Conservation (phyloP, 331 rosid species). For the Pyrus hybrid region DNA sequence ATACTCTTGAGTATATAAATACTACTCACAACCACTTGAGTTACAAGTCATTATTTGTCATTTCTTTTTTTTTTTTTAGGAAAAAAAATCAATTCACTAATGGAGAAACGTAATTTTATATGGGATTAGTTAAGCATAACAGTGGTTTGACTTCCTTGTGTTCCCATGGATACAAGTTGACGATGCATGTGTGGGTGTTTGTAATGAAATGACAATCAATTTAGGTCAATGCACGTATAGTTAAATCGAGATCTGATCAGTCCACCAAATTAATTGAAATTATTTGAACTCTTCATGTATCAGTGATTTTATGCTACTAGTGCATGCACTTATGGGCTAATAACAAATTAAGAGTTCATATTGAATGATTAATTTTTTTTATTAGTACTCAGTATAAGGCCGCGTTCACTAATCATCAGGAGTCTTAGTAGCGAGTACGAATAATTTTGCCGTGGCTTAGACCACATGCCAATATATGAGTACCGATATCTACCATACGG, state of each 20-base stretch:
- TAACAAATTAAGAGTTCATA: neutral
- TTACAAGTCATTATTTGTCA: neutral
- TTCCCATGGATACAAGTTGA: constrained; percentile 14
- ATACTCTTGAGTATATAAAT: no score
- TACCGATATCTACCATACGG: neutral
- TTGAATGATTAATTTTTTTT: neutral
- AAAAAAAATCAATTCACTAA: neutral
- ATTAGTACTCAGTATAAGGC: neutral
- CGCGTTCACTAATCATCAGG: neutral
- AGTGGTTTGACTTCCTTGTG: constrained; percentile 7
- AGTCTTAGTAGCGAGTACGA: neutral
- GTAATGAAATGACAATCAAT: neutral
- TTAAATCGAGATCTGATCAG: neutral
- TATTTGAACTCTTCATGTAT: neutral
- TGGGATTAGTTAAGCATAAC: neutral
- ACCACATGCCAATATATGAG: neutral
- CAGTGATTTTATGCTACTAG: neutral
- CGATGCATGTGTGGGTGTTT: neutral
- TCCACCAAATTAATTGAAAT: neutral
- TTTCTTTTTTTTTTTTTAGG: neutral
- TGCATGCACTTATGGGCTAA: neutral
- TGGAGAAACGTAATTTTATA: neutral
- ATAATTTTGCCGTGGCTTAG: constrained; percentile 1
- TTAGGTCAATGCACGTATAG: neutral
- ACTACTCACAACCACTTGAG: neutral